Percentiles rank a stretch among this genome's conserved stretches.
Evolutionary conservation across 208 protist species (phyloP).

Genomic region (Trichomonas gallinae): DNA sequence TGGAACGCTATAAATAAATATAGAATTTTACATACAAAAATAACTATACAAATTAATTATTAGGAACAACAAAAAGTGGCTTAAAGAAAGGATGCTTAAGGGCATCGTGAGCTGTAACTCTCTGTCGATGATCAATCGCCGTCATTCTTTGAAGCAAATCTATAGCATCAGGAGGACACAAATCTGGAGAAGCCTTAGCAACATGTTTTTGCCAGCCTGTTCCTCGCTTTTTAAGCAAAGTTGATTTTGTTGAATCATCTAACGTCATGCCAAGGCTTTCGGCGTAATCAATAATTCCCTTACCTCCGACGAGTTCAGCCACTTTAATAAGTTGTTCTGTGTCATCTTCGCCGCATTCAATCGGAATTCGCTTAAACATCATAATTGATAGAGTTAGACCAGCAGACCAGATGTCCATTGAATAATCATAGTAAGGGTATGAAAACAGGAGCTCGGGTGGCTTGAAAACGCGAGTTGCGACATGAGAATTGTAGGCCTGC

Average conservation of each 20-base stretch:
- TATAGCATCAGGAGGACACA: neutral
- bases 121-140: neutral
- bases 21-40: too few species aligned
- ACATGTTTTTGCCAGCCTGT: neutral
- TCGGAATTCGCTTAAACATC: neutral
- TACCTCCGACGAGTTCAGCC: neutral
- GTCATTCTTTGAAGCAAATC: neutral
- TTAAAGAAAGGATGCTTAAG: neutral
- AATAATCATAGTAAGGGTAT: too few species aligned
- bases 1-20: too few species aligned
- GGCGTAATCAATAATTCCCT: neutral
- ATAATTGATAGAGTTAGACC: neutral
- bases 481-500: neutral
- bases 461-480: neutral
- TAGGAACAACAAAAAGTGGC: too few species aligned
- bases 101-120: neutral
- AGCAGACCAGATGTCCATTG: neutral
- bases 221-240: neutral
- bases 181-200: neutral
- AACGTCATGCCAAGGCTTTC: neutral
- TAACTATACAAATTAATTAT: too few species aligned
- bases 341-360: neutral
- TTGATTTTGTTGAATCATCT: neutral
- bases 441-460: too few species aligned
- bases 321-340: neutral